Evolutionary conservation across 2,329 filamentous ascomycete genomes (phyloP).

Genomic region (Neofusicoccum kwambonambiense): DNA sequence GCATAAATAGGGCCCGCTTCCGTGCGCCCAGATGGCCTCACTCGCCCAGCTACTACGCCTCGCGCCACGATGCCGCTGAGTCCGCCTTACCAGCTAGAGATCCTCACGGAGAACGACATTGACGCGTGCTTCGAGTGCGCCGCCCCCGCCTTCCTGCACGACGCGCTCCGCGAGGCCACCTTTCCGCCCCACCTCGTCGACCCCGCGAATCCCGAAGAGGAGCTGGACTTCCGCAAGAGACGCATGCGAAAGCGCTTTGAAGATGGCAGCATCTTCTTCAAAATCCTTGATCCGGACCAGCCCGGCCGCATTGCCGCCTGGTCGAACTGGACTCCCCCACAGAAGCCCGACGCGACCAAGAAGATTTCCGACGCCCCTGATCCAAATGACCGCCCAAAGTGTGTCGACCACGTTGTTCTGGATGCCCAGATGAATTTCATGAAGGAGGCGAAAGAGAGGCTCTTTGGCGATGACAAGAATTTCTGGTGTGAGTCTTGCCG

Average conservation of each 20-base stretch:
- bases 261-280: background rate
- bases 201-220: background rate
- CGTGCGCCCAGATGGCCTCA: background rate
- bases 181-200: slow-evolving; percentile 5
- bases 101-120: background rate
- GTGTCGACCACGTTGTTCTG: background rate
- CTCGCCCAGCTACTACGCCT: background rate
- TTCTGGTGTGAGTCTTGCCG: background rate
- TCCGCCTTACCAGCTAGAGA: background rate
- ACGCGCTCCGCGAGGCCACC: background rate
- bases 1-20: background rate
- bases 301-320: slow-evolving; percentile 19
- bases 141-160: background rate
- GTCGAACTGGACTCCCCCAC: slow-evolving; percentile 4
- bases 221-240: background rate
- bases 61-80: background rate
- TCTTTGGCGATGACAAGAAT: background rate
- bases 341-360: background rate
- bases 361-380: background rate
- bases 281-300: slow-evolving; percentile 11
- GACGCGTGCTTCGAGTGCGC: background rate
- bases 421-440: background rate
- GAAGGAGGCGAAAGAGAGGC: background rate
- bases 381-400: background rate
- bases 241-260: background rate